phyloP scores from a whole-genome alignment of 768 basidiomycete species.

The Suillus variegatus region DNA sequence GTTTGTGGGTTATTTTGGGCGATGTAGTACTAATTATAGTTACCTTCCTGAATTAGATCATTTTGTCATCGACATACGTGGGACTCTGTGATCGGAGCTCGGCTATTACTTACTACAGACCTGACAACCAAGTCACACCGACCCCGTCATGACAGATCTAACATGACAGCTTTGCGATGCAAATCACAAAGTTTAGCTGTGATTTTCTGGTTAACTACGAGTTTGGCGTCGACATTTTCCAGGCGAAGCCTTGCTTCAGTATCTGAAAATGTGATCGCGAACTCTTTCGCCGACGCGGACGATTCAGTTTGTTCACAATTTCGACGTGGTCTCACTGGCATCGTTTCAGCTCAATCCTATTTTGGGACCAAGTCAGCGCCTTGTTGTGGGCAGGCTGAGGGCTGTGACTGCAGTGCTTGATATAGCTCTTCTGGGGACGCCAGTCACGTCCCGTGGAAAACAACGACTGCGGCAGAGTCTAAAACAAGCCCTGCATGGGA shows the following conservation, averaged over 20 bases:
- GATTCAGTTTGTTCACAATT: not conserved
- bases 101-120: not conserved
- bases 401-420: constrained; percentile 10
- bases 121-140: not conserved
- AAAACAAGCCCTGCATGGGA: constrained; percentile 21
- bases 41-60: no score
- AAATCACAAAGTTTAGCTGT: not conserved
- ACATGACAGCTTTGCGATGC: not conserved
- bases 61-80: not conserved
- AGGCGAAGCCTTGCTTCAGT: not conserved
- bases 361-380: constrained; percentile 1
- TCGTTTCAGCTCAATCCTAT: constrained; percentile 1
- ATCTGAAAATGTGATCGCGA: not conserved
- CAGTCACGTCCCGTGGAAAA: constrained; percentile 10
- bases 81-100: not conserved
- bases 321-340: not conserved
- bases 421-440: constrained; percentile 3
- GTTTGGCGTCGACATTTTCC: not conserved
- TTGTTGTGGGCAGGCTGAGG: constrained; percentile 1
- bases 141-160: not conserved
- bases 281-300: no score
- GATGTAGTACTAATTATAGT: no score
- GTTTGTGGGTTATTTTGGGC: not conserved
- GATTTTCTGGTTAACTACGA: not conserved
- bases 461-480: constrained; percentile 1